Evolutionary conservation across 116 monocot genomes (phyloP).

Genomic region (Dioscorea cayenensis): DNA sequence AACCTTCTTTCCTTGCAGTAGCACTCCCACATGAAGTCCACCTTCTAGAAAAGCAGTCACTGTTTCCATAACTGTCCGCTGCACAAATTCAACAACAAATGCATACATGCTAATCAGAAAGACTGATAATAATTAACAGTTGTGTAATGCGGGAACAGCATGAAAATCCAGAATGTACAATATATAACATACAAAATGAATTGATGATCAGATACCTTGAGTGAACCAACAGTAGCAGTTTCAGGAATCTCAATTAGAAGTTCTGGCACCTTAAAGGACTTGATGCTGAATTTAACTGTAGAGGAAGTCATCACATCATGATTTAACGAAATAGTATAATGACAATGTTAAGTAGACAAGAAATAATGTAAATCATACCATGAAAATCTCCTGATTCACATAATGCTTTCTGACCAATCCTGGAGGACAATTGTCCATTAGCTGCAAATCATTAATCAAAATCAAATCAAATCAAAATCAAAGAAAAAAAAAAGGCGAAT

Average conservation of each 20-base stretch:
- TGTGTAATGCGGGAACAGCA: not conserved
- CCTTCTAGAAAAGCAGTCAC: conserved; percentile 35
- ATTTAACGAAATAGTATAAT: not conserved
- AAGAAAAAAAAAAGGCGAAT: not conserved
- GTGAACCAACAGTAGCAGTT: conserved; percentile 45
- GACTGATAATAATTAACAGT: too few species aligned
- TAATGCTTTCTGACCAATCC: conserved; percentile 13
- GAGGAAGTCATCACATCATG: conserved; percentile 1
- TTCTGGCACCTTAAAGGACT: conserved; percentile 52
- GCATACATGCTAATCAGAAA: not conserved
- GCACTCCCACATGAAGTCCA: conserved; percentile 40
- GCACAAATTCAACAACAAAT: conserved; percentile 1
- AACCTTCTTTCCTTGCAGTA: conserved; percentile 43
- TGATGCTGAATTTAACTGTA: conserved; percentile 49
- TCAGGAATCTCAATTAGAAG: conserved; percentile 45
- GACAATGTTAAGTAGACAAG: not conserved
- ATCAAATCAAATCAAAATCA: not conserved
- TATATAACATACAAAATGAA: too few species aligned
- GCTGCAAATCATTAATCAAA: conserved; percentile 12
- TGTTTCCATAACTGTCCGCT: conserved; percentile 53
- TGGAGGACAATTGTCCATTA: conserved; percentile 13
- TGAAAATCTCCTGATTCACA: conserved; percentile 23
- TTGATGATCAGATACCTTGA: conserved; percentile 25
- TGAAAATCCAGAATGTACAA: not conserved
- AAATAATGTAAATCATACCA: conserved; percentile 16